Evolutionary conservation across 23 red algal genomes (phyloP).

Genomic region (Gracilaria domingensis): DNA sequence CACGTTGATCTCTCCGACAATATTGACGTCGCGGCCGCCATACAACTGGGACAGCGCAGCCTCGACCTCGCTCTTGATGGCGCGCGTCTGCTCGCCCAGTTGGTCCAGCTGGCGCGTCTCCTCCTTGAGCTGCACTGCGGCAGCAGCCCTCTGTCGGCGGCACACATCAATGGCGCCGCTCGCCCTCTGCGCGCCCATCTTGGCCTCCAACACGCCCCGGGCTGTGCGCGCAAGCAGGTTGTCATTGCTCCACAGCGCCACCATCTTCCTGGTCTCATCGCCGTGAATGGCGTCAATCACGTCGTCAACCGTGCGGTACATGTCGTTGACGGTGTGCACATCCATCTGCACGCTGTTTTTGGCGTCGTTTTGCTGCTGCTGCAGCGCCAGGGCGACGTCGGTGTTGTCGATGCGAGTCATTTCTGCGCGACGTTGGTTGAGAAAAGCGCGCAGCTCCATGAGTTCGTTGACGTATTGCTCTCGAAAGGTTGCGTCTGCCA

Average conservation of each 20-base stretch:
- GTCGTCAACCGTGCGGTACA: neutral
- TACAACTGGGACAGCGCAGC: conserved; percentile 22
- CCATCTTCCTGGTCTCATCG: conserved; percentile 13
- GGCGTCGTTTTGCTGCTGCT: neutral
- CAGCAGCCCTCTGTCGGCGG: neutral
- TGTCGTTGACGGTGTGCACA: neutral
- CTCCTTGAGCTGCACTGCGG: conserved; percentile 7
- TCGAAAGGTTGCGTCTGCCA: conserved; percentile 13
- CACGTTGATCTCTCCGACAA: conserved; percentile 64
- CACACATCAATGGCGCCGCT: conserved; percentile 34
- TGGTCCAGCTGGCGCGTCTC: conserved; percentile 24
- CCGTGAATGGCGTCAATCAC: conserved; percentile 25
- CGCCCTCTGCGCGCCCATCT: conserved; percentile 14
- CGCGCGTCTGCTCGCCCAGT: conserved; percentile 4
- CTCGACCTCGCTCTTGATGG: conserved; percentile 33
- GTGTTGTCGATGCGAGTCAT: neutral
- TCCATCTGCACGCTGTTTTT: neutral
- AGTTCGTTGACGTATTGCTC: conserved; percentile 46
- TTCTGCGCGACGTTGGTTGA: conserved; percentile 23
- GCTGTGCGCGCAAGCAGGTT: conserved; percentile 16
- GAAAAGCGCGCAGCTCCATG: conserved; percentile 48
- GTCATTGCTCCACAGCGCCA: conserved; percentile 38
- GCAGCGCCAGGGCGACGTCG: conserved; percentile 36
- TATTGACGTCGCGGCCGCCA: conserved; percentile 32
- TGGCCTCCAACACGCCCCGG: neutral